Evolutionary conservation across 116 monocot species (phyloP).

Genomic region (Trichopus zeylanicus): DNA sequence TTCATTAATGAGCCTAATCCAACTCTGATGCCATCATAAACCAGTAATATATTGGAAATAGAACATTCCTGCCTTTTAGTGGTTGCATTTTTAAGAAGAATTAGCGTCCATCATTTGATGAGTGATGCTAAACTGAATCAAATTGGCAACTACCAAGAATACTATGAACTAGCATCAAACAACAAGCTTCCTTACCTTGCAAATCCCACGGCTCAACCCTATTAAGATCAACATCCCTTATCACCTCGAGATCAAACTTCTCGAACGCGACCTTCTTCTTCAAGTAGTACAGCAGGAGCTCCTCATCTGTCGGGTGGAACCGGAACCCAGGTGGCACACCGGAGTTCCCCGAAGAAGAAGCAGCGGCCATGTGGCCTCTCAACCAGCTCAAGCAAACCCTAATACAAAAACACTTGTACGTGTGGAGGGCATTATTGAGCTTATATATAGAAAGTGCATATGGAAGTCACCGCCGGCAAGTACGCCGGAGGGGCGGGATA

Average conservation of each 20-base stretch:
- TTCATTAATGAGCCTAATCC: no score
- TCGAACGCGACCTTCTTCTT: conserved; percentile 63
- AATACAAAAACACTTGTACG: not conserved
- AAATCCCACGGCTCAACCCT: conserved; percentile 76
- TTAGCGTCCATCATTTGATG: no score
- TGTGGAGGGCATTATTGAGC: no score
- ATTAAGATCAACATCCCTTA: conserved; percentile 64
- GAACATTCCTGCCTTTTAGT: no score
- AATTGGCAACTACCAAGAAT: no score
- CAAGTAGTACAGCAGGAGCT: conserved; percentile 62
- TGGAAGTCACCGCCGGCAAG: conserved; percentile 62
- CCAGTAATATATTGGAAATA: no score
- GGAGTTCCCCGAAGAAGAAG: conserved; percentile 33
- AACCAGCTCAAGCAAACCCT: not conserved
- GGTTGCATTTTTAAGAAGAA: no score
- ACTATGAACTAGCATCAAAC: no score
- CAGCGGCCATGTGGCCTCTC: conserved; percentile 26
- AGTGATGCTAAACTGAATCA: not conserved
- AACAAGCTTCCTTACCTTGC: conserved; percentile 42
- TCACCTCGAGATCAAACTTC: conserved; percentile 73
- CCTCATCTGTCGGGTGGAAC: conserved; percentile 72
- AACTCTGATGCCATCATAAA: no score
- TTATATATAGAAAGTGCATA: conserved; percentile 12
- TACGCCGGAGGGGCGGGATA: conserved; percentile 57
- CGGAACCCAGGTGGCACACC: conserved; percentile 73